phyloP scores from a whole-genome alignment of 495 filamentous ascomycete genomes.

The Mytilinidion resinicola region DNA sequence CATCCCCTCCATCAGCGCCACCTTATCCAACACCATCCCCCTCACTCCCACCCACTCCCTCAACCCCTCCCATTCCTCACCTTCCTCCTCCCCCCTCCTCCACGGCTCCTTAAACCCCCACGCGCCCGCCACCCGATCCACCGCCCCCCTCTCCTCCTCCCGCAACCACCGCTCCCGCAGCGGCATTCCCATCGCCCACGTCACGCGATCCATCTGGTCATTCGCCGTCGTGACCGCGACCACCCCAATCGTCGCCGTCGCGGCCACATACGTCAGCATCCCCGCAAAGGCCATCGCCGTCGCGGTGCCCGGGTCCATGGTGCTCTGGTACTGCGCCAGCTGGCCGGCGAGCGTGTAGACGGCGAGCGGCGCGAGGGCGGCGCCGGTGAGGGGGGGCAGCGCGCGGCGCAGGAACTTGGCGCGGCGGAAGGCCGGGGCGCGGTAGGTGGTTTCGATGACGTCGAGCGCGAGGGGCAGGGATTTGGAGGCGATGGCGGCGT shows the following conservation, averaged over 20 bases:
- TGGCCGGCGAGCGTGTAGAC: constrained; percentile 61
- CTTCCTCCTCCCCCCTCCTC: constrained; percentile 82
- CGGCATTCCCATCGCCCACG: constrained; percentile 74
- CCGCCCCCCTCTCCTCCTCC: constrained; percentile 85
- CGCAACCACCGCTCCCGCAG: constrained; percentile 80
- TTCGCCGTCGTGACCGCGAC: constrained; percentile 79
- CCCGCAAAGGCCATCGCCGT: constrained; percentile 76
- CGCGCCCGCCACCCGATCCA: constrained; percentile 75
- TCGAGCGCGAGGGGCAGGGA: constrained; percentile 69
- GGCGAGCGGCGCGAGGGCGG: constrained; percentile 58
- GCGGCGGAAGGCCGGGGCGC: constrained; percentile 62
- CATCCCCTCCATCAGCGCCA: constrained; percentile 88
- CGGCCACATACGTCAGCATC: constrained; percentile 70
- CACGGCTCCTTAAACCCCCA: constrained; percentile 85
- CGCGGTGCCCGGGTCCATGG: constrained; percentile 62
- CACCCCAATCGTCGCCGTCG: constrained; percentile 72
- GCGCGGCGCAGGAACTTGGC: constrained; percentile 54
- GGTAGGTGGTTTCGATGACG: constrained; percentile 74
- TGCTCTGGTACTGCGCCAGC: constrained; percentile 55
- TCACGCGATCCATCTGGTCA: constrained; percentile 90
- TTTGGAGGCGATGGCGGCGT: constrained; percentile 67
- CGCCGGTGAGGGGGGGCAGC: constrained; percentile 44
- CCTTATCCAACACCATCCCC: constrained; percentile 83
- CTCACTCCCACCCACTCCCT: constrained; percentile 71
- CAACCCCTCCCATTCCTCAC: constrained; percentile 78